A percentile compares a stretch with the other conserved stretches of the same genome.
Evolutionary conservation across 192 early-diverging fungal species (phyloP).

Genomic region (Helicostylum pulchrum): DNA sequence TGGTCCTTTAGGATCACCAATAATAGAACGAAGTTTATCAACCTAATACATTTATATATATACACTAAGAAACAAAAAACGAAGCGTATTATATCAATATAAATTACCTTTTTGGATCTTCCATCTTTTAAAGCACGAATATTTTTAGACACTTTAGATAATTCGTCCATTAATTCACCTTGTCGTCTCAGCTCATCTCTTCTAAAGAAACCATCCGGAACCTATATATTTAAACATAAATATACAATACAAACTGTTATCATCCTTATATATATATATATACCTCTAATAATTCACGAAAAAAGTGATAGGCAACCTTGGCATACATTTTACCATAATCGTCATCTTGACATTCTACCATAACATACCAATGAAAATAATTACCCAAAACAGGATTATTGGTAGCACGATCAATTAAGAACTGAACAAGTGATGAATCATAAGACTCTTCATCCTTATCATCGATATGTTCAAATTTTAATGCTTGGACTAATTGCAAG

Average conservation of each 20-base stretch:
- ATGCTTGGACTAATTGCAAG: slow-evolving; percentile 95
- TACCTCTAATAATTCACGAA: slow-evolving; percentile 66
- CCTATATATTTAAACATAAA: slow-evolving; percentile 29
- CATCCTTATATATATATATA: not conserved
- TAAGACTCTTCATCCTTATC: slow-evolving; percentile 39
- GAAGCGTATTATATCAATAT: not conserved
- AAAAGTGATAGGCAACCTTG: slow-evolving; percentile 81
- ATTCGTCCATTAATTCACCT: slow-evolving; percentile 74
- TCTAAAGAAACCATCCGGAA: slow-evolving; percentile 57
- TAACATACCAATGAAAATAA: slow-evolving; percentile 95
- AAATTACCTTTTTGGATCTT: slow-evolving; percentile 78
- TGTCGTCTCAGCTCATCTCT: slow-evolving; percentile 79
- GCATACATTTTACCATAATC: slow-evolving; percentile 81
- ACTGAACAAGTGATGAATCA: slow-evolving; percentile 73
- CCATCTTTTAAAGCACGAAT: slow-evolving; percentile 77
- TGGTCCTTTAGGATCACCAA: slow-evolving; percentile 83
- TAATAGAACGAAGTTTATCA: slow-evolving; percentile 70
- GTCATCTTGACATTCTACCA: slow-evolving; percentile 93
- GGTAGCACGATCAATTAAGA: slow-evolving; percentile 86
- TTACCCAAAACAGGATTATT: slow-evolving; percentile 86
- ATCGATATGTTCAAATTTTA: slow-evolving; percentile 87
- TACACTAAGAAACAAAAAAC: not conserved
- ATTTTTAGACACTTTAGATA: slow-evolving; percentile 74
- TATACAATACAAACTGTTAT: not conserved
- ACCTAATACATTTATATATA: slow-evolving; percentile 47